Base-by-base conservation (phyloP, 768 basidiomycete genomes). In the Bullera alba region DNA sequence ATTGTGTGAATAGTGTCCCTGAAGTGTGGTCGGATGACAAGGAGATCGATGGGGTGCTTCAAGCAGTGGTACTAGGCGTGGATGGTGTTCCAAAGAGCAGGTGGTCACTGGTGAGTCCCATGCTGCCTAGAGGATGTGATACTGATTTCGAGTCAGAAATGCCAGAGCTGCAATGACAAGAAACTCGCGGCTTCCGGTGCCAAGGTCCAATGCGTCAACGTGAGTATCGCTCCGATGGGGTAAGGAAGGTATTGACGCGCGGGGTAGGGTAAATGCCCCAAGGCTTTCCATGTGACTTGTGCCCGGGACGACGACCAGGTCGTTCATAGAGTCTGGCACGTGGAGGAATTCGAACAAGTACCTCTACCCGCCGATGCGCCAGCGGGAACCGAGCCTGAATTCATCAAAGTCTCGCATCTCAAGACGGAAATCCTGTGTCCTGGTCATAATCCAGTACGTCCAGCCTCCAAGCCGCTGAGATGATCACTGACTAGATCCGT, bases 221-320 rank as follows among this genome's bases (percentile, higher is more conserved):
- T 70, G 37, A 57, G 64, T 46, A 5, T 25, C 32, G 16, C 15
- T 25, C 32, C 22, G 23, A 30, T 17, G 39, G 32, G 47, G 16
- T 36, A 3, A 14, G 29, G 15, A 17, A 23, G 10, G 22, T 39
- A 21, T 10, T 21, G 8, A 39, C 8, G n/a, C 19, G 22, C 22
- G 7, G 12, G 7, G 7, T 22, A 71, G 71, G 91, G 90, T 38
- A 93, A 91, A 74, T 96, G 92, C 61, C 78, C 86, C 10, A 87
- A 86, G 67, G 87, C 92, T 0, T 95, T 89, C 74, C 93, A 97
- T 65, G 85, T 95, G 25, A 84, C 83, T 2, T 99, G 95, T 70
- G 93, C 95, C 0, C 75, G 78, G 35, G 78, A 81, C 17, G 80
- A 81, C 38, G 51, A 64, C 0, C 42, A 56, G 10, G 51, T 65